Conservation (phyloP, 1,284 basidiomycete species). For the Athelia sp. region DNA sequence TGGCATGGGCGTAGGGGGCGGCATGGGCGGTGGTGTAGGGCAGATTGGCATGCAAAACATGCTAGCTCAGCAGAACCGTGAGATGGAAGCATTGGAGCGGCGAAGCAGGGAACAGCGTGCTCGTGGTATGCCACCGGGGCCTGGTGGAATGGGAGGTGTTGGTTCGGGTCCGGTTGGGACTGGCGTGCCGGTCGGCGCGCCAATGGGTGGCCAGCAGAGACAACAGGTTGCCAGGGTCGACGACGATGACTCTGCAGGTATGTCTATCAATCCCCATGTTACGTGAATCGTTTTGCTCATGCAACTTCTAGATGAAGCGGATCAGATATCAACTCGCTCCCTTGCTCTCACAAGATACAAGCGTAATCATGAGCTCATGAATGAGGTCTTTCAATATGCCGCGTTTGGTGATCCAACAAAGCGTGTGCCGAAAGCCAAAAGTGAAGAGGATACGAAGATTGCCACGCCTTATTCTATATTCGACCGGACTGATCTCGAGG, state of each 20-base stretch:
- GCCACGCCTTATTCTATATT: conserved; percentile 55
- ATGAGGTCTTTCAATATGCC: conserved; percentile 69
- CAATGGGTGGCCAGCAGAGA: conserved; percentile 16
- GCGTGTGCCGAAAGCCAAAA: neutral
- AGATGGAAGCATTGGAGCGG: conserved; percentile 63
- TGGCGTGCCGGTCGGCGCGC: neutral
- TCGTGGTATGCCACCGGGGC: conserved; percentile 12
- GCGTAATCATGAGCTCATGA: conserved; percentile 79
- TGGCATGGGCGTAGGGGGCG: conserved; percentile 7
- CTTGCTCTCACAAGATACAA: conserved; percentile 67
- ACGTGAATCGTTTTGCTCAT: neutral
- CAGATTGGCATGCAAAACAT: conserved; percentile 49
- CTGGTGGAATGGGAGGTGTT: neutral
- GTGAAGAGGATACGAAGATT: conserved; percentile 34
- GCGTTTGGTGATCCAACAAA: conserved; percentile 44
- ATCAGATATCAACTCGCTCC: conserved; percentile 65
- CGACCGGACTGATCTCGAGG: conserved; percentile 52
- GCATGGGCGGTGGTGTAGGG: conserved; percentile 14
- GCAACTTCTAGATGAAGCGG: conserved; percentile 51
- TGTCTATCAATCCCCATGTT: conserved; percentile 9
- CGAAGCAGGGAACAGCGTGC: conserved; percentile 45
- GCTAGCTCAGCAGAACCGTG: conserved; percentile 64
- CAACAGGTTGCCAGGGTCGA: conserved; percentile 40
- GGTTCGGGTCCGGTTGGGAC: neutral
- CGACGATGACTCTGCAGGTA: conserved; percentile 69